These are phyloP conservation scores for Acephala macrosclerotiorum DNA, from an alignment of 2,329 filamentous ascomycete genomes.

Conservation along the genomic window DNA sequence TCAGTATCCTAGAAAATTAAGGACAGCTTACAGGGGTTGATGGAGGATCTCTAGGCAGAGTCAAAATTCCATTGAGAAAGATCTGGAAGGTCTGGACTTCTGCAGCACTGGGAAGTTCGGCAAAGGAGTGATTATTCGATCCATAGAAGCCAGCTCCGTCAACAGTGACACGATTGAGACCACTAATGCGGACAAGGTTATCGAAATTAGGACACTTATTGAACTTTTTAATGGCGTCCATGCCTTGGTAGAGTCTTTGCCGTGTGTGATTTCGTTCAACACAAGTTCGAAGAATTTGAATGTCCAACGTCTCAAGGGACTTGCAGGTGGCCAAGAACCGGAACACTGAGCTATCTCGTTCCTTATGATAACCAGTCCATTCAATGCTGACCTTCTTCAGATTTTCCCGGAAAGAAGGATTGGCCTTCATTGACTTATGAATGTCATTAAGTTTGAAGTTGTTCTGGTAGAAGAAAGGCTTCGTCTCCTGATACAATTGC, in stretches of 20 bases:
- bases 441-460: conserved; percentile 21
- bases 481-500: conserved; percentile 26
- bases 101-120: not conserved
- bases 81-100: conserved; percentile 18
- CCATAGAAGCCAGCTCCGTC: no score
- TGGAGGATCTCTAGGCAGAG: not conserved
- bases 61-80: conserved; percentile 17
- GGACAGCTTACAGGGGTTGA: no score
- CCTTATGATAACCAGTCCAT: conserved; percentile 21
- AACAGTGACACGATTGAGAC: conserved; percentile 31
- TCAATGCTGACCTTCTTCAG: conserved; percentile 23
- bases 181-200: conserved; percentile 23
- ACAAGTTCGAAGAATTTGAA: no score
- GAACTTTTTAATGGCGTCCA: conserved; percentile 27
- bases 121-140: not conserved
- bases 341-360: conserved; percentile 15
- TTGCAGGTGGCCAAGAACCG: conserved; percentile 15
- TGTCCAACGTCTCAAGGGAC: conserved; percentile 19
- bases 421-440: not conserved
- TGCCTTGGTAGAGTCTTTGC: no score
- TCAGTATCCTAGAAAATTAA: no score
- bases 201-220: conserved; percentile 30
- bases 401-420: conserved; percentile 8
- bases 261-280: no score
- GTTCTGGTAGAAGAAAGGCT: conserved; percentile 33